Conservation (phyloP, 164 flowering plant species). For the Buxus sempervirens region DNA sequence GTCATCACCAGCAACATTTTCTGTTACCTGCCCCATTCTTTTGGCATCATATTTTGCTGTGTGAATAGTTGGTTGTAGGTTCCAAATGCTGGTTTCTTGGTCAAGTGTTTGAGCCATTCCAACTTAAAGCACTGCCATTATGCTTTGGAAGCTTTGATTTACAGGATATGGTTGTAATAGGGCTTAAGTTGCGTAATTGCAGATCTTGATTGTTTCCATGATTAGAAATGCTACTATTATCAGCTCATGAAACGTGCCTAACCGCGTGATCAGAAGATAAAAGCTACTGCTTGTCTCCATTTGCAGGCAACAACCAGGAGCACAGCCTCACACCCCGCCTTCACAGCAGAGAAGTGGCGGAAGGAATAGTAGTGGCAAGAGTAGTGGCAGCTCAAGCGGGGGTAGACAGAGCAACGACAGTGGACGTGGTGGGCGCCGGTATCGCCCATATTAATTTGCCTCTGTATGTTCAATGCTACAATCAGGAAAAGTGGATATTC, state of each 20-base stretch:
- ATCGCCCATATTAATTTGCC: conserved; percentile 34
- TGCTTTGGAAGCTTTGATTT: too few relatives aligned
- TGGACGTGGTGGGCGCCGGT: conserved; percentile 41
- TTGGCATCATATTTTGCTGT: background rate
- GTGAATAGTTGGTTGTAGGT: background rate
- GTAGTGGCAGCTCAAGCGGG: conserved; percentile 32
- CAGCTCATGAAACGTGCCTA: background rate
- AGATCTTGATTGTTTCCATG: background rate
- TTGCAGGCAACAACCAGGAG: conserved; percentile 59
- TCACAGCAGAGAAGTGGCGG: conserved; percentile 34
- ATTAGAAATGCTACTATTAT: background rate
- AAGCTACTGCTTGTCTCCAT: background rate
- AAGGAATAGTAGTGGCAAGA: conserved; percentile 20
- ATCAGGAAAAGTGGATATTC: background rate
- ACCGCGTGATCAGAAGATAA: background rate
- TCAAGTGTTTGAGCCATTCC: background rate
- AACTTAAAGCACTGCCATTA: background rate
- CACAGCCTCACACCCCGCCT: conserved; percentile 33
- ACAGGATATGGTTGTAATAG: too few relatives aligned
- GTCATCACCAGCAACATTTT: background rate
- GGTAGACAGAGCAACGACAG: conserved; percentile 27
- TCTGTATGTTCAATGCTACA: background rate
- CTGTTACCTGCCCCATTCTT: background rate
- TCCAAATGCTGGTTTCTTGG: background rate
- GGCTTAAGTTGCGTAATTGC: too few relatives aligned